phyloP scores from a whole-genome alignment of 2,329 filamentous ascomycete genomes.

The Scedosporium minutisporum region DNA sequence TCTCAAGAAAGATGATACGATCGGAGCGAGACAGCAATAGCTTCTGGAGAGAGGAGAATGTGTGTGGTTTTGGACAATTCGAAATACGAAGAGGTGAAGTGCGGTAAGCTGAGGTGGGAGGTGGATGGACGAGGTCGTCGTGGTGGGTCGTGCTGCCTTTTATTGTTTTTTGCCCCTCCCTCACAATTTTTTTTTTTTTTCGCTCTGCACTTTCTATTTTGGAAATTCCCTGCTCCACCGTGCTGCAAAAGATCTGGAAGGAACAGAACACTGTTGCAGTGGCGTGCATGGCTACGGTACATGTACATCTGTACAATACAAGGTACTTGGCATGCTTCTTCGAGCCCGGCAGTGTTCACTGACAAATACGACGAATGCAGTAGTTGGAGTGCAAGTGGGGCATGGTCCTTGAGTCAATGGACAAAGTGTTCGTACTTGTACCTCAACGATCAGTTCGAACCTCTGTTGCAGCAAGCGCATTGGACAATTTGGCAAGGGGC shows the following conservation, averaged over 20 bases:
- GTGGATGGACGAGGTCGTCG: not conserved
- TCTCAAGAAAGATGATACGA: no score
- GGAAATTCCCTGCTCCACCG: not conserved
- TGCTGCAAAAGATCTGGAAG: not conserved
- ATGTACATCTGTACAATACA: no score
- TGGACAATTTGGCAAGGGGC: not conserved
- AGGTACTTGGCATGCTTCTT: no score
- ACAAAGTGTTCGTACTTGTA: not conserved
- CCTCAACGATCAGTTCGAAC: not conserved
- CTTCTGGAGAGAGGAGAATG: no score
- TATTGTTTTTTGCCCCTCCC: constrained; percentile 9
- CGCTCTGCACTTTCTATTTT: not conserved
- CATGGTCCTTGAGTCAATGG: not conserved
- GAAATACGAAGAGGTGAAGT: not conserved
- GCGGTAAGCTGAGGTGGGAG: not conserved
- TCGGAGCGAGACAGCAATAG: no score
- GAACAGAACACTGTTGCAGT: not conserved
- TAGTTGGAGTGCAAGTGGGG: not conserved
- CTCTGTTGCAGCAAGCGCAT: not conserved
- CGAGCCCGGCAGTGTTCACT: no score
- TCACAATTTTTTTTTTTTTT: constrained; percentile 6
- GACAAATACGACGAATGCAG: no score
- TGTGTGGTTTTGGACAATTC: not conserved
- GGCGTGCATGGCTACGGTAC: no score
- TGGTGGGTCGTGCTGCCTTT: constrained; percentile 15